Conservation (phyloP, 257 asterid genomes). For the Solanum tarijense region DNA sequence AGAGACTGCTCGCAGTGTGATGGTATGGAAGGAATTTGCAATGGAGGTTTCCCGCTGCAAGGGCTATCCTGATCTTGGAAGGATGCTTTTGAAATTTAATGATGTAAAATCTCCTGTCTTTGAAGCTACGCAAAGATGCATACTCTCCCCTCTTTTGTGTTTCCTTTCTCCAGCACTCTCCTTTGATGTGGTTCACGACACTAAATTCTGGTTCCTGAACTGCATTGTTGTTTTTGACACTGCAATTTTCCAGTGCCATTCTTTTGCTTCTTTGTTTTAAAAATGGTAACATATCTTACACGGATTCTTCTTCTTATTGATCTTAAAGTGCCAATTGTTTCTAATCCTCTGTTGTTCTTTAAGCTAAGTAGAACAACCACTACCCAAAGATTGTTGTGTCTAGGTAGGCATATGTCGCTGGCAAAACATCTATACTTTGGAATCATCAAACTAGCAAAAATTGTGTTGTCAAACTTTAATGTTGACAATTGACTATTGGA, state of each 20-base stretch:
- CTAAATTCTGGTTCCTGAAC: background rate
- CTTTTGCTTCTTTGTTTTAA: background rate
- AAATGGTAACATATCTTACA: background rate
- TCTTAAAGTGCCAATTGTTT: background rate
- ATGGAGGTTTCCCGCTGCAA: conserved; percentile 82
- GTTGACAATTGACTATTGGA: background rate
- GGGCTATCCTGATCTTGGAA: conserved; percentile 79
- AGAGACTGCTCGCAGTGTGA: conserved; percentile 70
- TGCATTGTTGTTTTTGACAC: background rate
- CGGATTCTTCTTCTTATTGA: background rate
- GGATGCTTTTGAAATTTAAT: conserved; percentile 81
- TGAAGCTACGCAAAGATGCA: conserved; percentile 4
- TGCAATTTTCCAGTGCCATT: background rate
- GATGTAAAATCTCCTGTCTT: conserved; percentile 38
- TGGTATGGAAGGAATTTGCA: conserved; percentile 78
- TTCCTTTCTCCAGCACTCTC: conserved; percentile 1
- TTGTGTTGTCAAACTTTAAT: background rate
- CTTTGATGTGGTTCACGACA: background rate
- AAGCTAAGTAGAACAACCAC: background rate
- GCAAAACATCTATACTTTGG: background rate
- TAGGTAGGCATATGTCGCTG: background rate
- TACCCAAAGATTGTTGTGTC: background rate
- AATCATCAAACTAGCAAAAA: background rate
- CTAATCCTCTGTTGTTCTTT: background rate
- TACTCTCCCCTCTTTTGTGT: background rate